These are phyloP conservation scores for Exophiala oligosperma DNA, from an alignment of 2,329 filamentous ascomycete species.

Conservation along the genomic window DNA sequence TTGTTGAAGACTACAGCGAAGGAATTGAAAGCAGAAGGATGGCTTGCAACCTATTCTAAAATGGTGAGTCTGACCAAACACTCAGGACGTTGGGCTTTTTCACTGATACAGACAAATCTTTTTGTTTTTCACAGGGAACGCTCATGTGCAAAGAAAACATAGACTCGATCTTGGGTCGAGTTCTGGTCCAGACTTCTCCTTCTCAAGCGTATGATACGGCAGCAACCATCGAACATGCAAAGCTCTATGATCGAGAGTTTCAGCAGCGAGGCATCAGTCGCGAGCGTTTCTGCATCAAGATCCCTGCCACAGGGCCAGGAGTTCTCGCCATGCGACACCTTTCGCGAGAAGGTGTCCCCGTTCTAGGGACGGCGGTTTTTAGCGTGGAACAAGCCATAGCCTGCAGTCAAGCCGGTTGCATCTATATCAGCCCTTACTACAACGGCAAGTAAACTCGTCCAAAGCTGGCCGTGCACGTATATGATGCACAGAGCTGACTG, in stretches of 20 bases:
- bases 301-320: conserved; percentile 8
- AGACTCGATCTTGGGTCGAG: conserved; percentile 2
- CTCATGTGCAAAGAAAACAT: conserved; percentile 2
- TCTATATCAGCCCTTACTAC: conserved; percentile 59
- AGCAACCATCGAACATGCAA: conserved; percentile 2
- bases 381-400: conserved; percentile 60
- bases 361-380: conserved; percentile 64
- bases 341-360: conserved; percentile 50
- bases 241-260: background rate
- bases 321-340: conserved; percentile 3
- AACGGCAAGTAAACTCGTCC: conserved; percentile 1
- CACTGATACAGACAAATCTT: background rate
- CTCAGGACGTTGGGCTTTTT: background rate
- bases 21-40: too few species aligned
- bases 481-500: background rate
- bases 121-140: background rate
- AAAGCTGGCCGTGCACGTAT: background rate
- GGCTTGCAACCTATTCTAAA: too few species aligned
- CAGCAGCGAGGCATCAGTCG: background rate
- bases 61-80: too few species aligned
- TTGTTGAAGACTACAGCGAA: too few species aligned
- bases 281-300: conserved; percentile 14
- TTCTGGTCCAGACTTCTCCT: conserved; percentile 2
- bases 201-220: background rate
- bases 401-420: conserved; percentile 58